phyloP scores from a whole-genome alignment of 1,139 yeast species.

The Sugiyamaella paludigena region DNA sequence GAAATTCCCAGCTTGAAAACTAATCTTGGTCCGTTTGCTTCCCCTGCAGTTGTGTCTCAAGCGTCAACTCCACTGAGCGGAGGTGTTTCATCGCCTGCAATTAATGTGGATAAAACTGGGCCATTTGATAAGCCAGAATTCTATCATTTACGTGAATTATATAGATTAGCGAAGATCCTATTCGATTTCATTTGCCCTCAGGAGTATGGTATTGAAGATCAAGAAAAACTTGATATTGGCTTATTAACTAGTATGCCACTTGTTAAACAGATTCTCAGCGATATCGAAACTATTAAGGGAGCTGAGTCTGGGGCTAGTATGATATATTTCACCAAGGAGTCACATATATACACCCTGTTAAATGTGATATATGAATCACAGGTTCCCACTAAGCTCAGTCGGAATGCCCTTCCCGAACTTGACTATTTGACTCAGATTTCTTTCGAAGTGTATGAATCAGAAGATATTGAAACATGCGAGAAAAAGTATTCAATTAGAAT shows the following conservation, averaged over 20 bases:
- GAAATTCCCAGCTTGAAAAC: conserved; percentile 42
- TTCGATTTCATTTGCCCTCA: conserved; percentile 98
- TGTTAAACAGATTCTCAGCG: conserved; percentile 81
- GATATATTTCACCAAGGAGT: conserved; percentile 93
- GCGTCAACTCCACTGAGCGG: conserved; percentile 8
- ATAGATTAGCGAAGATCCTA: conserved; percentile 83
- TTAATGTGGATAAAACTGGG: conserved; percentile 18
- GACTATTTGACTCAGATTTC: conserved; percentile 94
- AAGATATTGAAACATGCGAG: conserved; percentile 52
- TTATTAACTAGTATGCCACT: conserved; percentile 89
- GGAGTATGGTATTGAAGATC: conserved; percentile 95
- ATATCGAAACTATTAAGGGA: conserved; percentile 74
- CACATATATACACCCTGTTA: conserved; percentile 90
- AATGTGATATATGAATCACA: conserved; percentile 93
- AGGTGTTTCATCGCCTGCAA: conserved; percentile 11
- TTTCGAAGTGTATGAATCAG: conserved; percentile 85
- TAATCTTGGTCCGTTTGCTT: conserved; percentile 18
- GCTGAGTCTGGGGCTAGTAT: conserved; percentile 79
- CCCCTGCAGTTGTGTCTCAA: conserved; percentile 7
- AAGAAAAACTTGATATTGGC: conserved; percentile 95
- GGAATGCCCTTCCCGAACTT: conserved; percentile 93
- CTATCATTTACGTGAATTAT: conserved; percentile 80
- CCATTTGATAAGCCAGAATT: conserved; percentile 79
- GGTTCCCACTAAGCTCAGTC: conserved; percentile 87
- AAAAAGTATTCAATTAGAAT: conserved; percentile 86